Evolutionary conservation across 2,329 filamentous ascomycete species (phyloP).

Genomic region (Trichoderma gracile): DNA sequence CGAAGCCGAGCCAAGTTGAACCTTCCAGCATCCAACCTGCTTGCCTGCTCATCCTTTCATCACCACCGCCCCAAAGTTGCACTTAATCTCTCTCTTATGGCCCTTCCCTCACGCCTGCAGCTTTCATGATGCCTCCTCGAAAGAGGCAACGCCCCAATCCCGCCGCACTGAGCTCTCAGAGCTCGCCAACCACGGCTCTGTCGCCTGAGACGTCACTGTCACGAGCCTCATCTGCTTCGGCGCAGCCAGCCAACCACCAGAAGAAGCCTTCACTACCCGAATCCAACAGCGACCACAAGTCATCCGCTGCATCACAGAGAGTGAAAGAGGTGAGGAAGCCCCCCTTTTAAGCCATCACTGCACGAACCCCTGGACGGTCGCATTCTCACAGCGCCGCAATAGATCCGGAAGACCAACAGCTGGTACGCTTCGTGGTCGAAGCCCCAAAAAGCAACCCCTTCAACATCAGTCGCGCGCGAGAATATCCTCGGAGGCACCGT

Average conservation of each 20-base stretch:
- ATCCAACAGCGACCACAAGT: slow-evolving; percentile 19
- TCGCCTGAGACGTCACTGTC: slow-evolving; percentile 29
- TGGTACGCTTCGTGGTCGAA: slow-evolving; percentile 66
- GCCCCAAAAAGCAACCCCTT: slow-evolving; percentile 57
- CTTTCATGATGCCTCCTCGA: slow-evolving; percentile 37
- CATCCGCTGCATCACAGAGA: slow-evolving; percentile 12
- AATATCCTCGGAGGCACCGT: slow-evolving; percentile 60
- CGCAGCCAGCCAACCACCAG: slow-evolving; percentile 17
- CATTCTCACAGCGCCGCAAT: slow-evolving; percentile 11
- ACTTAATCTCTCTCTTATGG: slow-evolving; percentile 11
- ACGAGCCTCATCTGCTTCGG: slow-evolving; percentile 25
- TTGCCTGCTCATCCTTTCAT: slow-evolving; percentile 14
- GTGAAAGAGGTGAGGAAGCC: slow-evolving; percentile 14
- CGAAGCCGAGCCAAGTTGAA: slow-evolving; percentile 6
- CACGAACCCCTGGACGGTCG: neutral
- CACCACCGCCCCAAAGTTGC: slow-evolving; percentile 5
- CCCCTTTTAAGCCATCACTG: neutral
- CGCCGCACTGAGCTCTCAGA: slow-evolving; percentile 29
- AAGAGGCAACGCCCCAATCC: slow-evolving; percentile 39
- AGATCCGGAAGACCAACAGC: slow-evolving; percentile 56
- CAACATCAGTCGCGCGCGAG: slow-evolving; percentile 61
- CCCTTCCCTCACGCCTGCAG: neutral
- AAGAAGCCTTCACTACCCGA: slow-evolving; percentile 18
- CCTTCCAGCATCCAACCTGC: neutral
- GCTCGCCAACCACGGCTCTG: slow-evolving; percentile 28